Conservation (phyloP, 306 rosid species). For the Cucurbita argyrosperma region DNA sequence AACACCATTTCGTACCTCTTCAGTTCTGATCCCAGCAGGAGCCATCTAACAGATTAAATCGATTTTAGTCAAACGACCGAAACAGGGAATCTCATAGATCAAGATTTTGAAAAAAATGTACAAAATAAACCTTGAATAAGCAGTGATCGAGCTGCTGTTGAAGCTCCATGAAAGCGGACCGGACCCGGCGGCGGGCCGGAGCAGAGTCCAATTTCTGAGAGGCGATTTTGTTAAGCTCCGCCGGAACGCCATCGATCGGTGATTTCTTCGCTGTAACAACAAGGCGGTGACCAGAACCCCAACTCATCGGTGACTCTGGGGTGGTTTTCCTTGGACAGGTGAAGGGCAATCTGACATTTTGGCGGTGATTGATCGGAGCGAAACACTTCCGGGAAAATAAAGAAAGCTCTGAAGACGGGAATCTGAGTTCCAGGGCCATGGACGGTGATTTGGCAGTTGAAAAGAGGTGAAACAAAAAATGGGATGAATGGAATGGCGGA, state of each 20-base stretch:
- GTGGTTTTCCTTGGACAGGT: not conserved
- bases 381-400: constrained; percentile 7
- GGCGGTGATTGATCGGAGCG: constrained; percentile 9
- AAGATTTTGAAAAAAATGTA: not conserved
- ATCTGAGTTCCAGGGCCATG: constrained; percentile 19
- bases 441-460: not conserved
- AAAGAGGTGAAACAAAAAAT: not conserved
- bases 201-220: constrained; percentile 50
- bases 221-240: constrained; percentile 43
- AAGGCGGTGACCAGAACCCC: not conserved
- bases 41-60: constrained; percentile 33
- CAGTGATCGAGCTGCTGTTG: constrained; percentile 55
- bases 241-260: constrained; percentile 33
- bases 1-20: constrained; percentile 46
- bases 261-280: constrained; percentile 18
- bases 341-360: constrained; percentile 9
- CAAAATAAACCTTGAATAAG: constrained; percentile 43
- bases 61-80: constrained; percentile 8
- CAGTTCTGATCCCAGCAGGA: constrained; percentile 62
- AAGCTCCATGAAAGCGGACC: constrained; percentile 35
- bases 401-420: constrained; percentile 16
- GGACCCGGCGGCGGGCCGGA: constrained; percentile 45
- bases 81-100: not conserved
- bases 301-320: not conserved
- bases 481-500: not conserved